phyloP scores from a whole-genome alignment of 1,284 basidiomycete genomes.

The Ustilago vetiveriae region DNA sequence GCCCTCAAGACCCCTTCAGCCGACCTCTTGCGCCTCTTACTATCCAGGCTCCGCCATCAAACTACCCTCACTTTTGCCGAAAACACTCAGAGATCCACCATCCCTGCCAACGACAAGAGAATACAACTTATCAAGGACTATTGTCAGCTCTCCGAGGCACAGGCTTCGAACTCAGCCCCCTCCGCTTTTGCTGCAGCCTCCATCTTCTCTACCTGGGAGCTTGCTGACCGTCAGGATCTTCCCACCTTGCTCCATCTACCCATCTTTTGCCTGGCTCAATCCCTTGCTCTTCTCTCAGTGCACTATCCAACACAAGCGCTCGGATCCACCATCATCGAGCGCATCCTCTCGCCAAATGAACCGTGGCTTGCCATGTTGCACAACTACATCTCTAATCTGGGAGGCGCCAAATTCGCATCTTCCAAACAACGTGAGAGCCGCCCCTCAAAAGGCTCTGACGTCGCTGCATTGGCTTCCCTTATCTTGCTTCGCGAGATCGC shows the following conservation, averaged over 20 bases:
- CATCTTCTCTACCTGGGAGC: constrained; percentile 44
- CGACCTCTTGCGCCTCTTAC: constrained; percentile 31
- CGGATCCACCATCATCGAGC: constrained; percentile 51
- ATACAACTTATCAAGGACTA: constrained; percentile 44
- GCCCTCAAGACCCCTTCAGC: constrained; percentile 44
- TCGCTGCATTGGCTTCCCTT: constrained; percentile 45
- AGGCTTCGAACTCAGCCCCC: constrained; percentile 27
- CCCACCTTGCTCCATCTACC: constrained; percentile 47
- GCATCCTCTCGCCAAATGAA: constrained; percentile 42
- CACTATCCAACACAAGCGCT: constrained; percentile 59
- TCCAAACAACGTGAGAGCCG: constrained; percentile 26
- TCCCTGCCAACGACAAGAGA: constrained; percentile 37
- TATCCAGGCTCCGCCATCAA: constrained; percentile 38
- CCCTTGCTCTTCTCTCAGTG: constrained; percentile 54
- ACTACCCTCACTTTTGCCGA: constrained; percentile 37
- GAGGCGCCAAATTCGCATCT: constrained; percentile 21
- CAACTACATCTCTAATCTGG: constrained; percentile 44
- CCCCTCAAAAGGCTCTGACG: constrained; percentile 31
- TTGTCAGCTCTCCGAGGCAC: constrained; percentile 40
- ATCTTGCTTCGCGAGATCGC: constrained; percentile 51
- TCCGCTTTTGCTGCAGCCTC: constrained; percentile 25
- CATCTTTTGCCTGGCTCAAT: constrained; percentile 57
- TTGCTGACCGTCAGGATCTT: constrained; percentile 43
- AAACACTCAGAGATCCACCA: constrained; percentile 33
- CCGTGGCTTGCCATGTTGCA: constrained; percentile 52